Conservation (phyloP, 2,329 filamentous ascomycete genomes). For the Penicillium sp. region DNA sequence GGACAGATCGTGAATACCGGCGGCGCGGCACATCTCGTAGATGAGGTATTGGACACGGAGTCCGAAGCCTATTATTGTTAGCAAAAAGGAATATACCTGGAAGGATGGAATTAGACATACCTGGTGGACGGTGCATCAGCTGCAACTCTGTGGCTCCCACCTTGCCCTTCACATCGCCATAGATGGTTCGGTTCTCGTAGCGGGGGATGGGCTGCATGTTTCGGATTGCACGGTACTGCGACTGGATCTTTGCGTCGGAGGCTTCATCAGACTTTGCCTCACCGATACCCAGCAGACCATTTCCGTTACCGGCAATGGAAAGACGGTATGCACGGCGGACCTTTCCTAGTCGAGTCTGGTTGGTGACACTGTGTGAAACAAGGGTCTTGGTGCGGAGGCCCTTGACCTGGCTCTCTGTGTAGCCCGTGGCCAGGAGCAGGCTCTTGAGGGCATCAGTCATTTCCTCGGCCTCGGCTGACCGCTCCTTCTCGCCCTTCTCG, state of each 20-base stretch:
- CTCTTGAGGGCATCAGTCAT: conserved; percentile 39
- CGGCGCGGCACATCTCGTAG: conserved; percentile 84
- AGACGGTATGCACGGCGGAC: conserved; percentile 67
- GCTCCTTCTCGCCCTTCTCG: conserved; percentile 24
- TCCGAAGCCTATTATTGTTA: conserved; percentile 63
- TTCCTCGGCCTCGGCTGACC: conserved; percentile 24
- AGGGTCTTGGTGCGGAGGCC: conserved; percentile 61
- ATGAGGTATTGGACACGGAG: conserved; percentile 84
- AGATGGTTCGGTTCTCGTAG: conserved; percentile 89
- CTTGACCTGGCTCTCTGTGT: conserved; percentile 41
- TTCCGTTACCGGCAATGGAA: conserved; percentile 73
- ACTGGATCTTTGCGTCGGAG: conserved; percentile 59
- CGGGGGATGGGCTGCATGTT: conserved; percentile 88
- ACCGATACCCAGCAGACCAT: conserved; percentile 78
- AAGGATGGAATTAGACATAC: conserved; percentile 46
- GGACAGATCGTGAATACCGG: conserved; percentile 77
- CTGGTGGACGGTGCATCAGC: conserved; percentile 74
- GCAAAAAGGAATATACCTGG: neutral
- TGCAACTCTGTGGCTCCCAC: conserved; percentile 78
- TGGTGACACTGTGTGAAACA: conserved; percentile 65
- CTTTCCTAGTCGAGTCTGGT: conserved; percentile 96
- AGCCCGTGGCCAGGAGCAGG: conserved; percentile 51
- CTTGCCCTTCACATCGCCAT: conserved; percentile 72
- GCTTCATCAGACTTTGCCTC: conserved; percentile 77
- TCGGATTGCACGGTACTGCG: conserved; percentile 69